Conservation (phyloP, 129 eudicot genomes). For the Escallonia rubra region DNA sequence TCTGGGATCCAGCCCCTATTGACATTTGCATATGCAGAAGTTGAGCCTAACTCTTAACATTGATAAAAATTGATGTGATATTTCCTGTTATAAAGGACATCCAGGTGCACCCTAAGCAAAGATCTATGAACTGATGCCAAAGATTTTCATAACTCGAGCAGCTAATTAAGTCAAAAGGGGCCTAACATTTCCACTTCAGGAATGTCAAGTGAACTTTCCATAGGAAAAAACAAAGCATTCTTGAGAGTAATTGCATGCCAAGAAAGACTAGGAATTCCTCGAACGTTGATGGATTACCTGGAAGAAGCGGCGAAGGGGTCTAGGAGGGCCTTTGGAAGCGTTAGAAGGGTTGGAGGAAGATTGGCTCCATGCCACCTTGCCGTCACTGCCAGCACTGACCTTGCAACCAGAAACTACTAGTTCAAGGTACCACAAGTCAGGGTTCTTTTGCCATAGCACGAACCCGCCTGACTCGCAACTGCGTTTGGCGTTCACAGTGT, state of each 20-base stretch:
- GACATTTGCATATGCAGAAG: background rate
- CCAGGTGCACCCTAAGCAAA: no score
- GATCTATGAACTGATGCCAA: no score
- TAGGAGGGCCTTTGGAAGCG: slow-evolving; percentile 69
- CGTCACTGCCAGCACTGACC: slow-evolving; percentile 67
- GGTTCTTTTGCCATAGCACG: slow-evolving; percentile 74
- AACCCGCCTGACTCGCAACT: slow-evolving; percentile 58
- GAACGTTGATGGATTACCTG: slow-evolving; percentile 35
- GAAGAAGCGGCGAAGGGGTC: slow-evolving; percentile 76
- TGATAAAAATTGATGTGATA: no score
- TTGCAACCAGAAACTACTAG: slow-evolving; percentile 61
- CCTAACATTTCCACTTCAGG: no score
- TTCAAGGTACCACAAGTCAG: slow-evolving; percentile 72
- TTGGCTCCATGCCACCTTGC: slow-evolving; percentile 69
- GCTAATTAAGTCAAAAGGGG: no score
- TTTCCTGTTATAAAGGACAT: no score
- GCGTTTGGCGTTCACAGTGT: background rate
- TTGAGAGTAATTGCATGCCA: no score
- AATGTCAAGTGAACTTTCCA: no score
- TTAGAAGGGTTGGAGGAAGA: slow-evolving; percentile 51
- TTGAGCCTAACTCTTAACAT: no score
- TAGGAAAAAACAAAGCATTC: no score
- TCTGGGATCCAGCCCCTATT: slow-evolving; percentile 77
- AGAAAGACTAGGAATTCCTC: no score
- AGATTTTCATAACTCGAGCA: no score